These are phyloP conservation scores for Gautieria morchelliformis DNA, from an alignment of 768 basidiomycete species.

Conservation along the genomic window DNA sequence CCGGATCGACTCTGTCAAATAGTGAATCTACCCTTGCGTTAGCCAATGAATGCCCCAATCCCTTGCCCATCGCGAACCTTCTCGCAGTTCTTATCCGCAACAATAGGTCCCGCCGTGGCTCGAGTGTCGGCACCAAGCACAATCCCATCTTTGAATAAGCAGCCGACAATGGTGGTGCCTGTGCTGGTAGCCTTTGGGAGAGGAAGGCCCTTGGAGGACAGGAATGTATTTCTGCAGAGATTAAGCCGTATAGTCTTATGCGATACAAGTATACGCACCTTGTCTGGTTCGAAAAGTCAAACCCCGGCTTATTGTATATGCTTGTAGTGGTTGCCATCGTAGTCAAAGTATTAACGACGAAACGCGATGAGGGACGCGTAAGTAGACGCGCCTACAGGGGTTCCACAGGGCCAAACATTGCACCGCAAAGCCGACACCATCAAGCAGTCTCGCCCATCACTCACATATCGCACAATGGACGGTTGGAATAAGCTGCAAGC, in stretches of 20 bases:
- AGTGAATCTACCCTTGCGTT: slow-evolving; percentile 68
- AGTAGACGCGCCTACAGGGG: slow-evolving; percentile 2
- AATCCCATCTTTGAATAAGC: slow-evolving; percentile 86
- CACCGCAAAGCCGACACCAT: background rate
- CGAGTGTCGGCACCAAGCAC: slow-evolving; percentile 94
- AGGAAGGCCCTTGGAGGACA: slow-evolving; percentile 59
- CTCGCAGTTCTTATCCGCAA: slow-evolving; percentile 99
- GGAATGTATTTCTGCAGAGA: slow-evolving; percentile 54
- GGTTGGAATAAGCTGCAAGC: slow-evolving; percentile 62
- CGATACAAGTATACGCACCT: slow-evolving; percentile 32
- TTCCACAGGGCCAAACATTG: slow-evolving; percentile 2
- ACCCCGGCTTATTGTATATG: slow-evolving; percentile 47
- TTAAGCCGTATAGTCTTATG: background rate
- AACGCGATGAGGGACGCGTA: slow-evolving; percentile 6
- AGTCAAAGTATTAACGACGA: background rate
- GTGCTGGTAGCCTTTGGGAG: slow-evolving; percentile 83
- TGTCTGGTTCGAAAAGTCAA: slow-evolving; percentile 69
- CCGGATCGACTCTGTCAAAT: slow-evolving; percentile 87
- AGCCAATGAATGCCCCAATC: background rate
- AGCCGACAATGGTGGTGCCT: slow-evolving; percentile 97
- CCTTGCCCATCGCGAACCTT: slow-evolving; percentile 50
- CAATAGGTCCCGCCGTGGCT: slow-evolving; percentile 88
- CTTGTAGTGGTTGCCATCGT: slow-evolving; percentile 37
- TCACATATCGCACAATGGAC: slow-evolving; percentile 25
- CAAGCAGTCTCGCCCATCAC: background rate